Conservation (phyloP, 2,329 filamentous ascomycete genomes). For the Scolecobasidium constrictum region DNA sequence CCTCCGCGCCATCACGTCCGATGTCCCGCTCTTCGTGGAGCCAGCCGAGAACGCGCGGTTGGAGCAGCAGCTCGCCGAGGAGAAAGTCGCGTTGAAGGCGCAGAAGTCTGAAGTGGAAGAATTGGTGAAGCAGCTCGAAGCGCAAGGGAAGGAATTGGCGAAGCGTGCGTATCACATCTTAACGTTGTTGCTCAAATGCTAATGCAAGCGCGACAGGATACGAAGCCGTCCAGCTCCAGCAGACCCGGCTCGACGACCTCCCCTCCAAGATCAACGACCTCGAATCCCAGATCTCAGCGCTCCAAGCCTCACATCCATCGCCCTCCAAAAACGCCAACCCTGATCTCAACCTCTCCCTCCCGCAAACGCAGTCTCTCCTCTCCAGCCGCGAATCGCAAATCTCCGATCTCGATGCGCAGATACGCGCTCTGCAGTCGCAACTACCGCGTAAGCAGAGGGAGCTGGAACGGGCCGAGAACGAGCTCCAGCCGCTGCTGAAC, state of each 20-base stretch:
- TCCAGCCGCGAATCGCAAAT: constrained; percentile 29
- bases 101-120: constrained; percentile 69
- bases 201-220: constrained; percentile 30
- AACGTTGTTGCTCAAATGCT: background rate
- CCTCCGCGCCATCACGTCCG: constrained; percentile 80
- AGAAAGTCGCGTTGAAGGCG: constrained; percentile 66
- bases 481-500: constrained; percentile 57
- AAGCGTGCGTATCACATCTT: constrained; percentile 28
- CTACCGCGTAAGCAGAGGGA: constrained; percentile 57
- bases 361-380: constrained; percentile 30
- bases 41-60: constrained; percentile 71
- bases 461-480: constrained; percentile 53
- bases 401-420: constrained; percentile 29
- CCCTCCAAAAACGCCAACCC: constrained; percentile 20
- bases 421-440: constrained; percentile 44
- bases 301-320: constrained; percentile 29
- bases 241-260: constrained; percentile 37
- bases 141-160: constrained; percentile 46
- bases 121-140: constrained; percentile 63
- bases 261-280: constrained; percentile 42
- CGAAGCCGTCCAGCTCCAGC: constrained; percentile 42
- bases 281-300: constrained; percentile 35
- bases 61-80: constrained; percentile 33
- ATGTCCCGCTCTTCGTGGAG: constrained; percentile 76
- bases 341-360: constrained; percentile 32